Evolutionary conservation across 176 grass and related monocot genomes (phyloP), one percentile per base, ranked within the genome.

Genomic region (Avena insularis): DNA sequence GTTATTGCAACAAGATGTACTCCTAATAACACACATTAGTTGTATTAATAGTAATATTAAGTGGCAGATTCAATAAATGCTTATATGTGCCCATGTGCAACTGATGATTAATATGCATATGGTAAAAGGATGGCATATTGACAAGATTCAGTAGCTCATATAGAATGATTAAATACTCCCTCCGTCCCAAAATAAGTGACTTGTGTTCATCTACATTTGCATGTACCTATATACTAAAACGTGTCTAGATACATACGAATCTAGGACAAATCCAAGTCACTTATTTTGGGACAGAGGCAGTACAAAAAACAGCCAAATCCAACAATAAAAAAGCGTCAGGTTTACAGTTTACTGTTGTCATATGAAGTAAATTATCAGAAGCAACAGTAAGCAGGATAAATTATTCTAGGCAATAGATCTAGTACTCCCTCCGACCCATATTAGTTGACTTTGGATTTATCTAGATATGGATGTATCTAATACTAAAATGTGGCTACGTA

Each of bases 311-410:
- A 80, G 19, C 13, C 3, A 33, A 33, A 25, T 12, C 3, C n/a
- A 27, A 65, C 38, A 65, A 63, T 2, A 53, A 66, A 66, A 5
- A 29, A 0, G 0, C 11, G 4, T 65, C 6, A 4, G 46, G 19
- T 35, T 50, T 40, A 80, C 50, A 15, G 3, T 60, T 45, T 54
- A 7, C 50, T 54, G 54, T 14, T 66, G 20, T 14, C 0, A 27
- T 60, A 61, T 81, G 12, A 33, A 21, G 17, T 67, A 50, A 70
- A 71, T 43, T 79, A 54, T 64, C 35, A 79, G 12, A 88, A 79
- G 66, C 40, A 55, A 79, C 17, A 64, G 29, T 67, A 58, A 47
- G 13, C 53, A 72, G 51, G 66, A 80, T 1, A 23, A 9, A 73
- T 47, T 43, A 38, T 55, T 80, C 33, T 16, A 80, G 31, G 53